Base-by-base conservation (phyloP, 2,329 filamentous ascomycete genomes). In the Penicillium psychrosexuale region DNA sequence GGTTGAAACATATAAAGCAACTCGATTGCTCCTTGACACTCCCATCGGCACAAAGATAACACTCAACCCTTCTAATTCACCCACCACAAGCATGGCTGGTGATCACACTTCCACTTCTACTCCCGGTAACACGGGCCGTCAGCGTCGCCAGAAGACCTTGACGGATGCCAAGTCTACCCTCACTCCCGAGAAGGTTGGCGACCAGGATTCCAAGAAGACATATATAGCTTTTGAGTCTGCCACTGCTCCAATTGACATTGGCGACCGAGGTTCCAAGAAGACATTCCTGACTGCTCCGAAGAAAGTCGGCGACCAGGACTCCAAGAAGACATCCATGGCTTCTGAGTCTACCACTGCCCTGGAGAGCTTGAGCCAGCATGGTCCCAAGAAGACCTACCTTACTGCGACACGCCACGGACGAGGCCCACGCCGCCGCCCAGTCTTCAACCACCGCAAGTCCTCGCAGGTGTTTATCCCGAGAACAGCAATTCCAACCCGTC, bases 401-500 rank as follows among this genome's bases (percentile, higher is more conserved):
- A 61, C 69, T 7, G 62, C 67, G 3, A 64, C 49, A 30, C 70
- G 69, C 24, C 33, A 50, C 47, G 59, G 57, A 8, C 70, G 68
- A 42, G 45, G 51, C 13, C 56, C 57, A 7, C 69, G 64, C 51
- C 68, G 67, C 45, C 69, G 70, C 13, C 69, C 72, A 7, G 63
- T 69, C 3, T 55, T 70, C 12, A 62, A 65, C 47, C 68, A 72
- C 33, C 69, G 70, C 54, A 74, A 70, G 56, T 74, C 72, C 8
- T 71, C 72, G 5, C 71, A 73, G 51, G 55, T 65, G 15, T 61
- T 66, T 7, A 27, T 60, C 8, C 50, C 66, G 58, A 83, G 85
- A 60, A 82, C 82, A 84, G 90, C 89, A 44, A 89, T 90, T 60
- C 89, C 90, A 55, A 87, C 89, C 9, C 87, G 90, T 68, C 87